Evolutionary conservation across 1,284 basidiomycete species (phyloP).

Genomic region (Xerocomus minutiporus): DNA sequence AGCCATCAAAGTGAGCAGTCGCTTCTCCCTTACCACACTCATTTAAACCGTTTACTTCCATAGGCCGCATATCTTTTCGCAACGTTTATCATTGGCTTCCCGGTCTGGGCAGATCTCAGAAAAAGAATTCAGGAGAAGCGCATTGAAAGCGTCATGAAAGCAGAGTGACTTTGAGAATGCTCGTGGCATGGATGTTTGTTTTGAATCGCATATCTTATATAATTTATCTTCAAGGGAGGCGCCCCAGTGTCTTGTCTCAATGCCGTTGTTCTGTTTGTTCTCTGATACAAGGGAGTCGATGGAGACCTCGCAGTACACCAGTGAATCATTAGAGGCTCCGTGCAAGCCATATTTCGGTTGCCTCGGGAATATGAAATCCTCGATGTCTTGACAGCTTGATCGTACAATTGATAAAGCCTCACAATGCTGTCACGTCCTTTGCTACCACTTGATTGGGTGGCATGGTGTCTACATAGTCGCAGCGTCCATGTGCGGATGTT

Average conservation of each 20-base stretch:
- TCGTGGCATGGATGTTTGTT: background rate
- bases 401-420: too few species aligned
- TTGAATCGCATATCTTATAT: background rate
- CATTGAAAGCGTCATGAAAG: constrained; percentile 73
- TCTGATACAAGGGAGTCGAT: background rate
- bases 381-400: too few species aligned
- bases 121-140: constrained; percentile 58
- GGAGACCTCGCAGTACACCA: too few species aligned
- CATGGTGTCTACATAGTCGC: too few species aligned
- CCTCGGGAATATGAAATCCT: background rate
- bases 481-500: too few species aligned
- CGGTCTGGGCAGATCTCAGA: constrained; percentile 46
- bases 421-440: too few species aligned
- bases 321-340: background rate
- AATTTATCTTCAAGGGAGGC: background rate
- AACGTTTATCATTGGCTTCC: constrained; percentile 42
- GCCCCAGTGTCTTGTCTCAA: background rate
- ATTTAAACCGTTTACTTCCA: background rate
- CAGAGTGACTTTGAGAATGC: constrained; percentile 32
- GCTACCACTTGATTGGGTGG: too few species aligned
- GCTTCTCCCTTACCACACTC: background rate
- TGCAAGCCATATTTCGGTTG: background rate
- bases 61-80: constrained; percentile 50
- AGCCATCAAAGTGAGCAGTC: constrained; percentile 47
- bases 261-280: too few species aligned